Evolutionary conservation across 2,329 filamentous ascomycete species (phyloP).

Genomic region (Scortechinia acanthostroma): DNA sequence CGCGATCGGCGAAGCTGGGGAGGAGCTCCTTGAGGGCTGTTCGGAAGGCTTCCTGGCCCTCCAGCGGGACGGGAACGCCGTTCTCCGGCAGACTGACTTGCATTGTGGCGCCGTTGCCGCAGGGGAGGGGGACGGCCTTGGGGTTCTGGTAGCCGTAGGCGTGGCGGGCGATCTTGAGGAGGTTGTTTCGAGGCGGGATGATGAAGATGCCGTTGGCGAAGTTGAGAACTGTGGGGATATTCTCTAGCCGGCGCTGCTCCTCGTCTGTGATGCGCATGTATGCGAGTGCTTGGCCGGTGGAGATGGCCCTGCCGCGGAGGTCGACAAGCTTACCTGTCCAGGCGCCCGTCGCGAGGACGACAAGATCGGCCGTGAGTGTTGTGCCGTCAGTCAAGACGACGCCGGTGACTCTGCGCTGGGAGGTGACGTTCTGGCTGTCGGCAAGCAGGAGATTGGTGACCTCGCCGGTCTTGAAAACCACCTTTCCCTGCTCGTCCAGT

Average conservation of each 20-base stretch:
- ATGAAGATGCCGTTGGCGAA: conserved; percentile 67
- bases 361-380: conserved; percentile 57
- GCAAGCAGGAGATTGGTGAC: conserved; percentile 32
- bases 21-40: conserved; percentile 48
- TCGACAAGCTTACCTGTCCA: conserved; percentile 79
- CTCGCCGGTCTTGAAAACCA: conserved; percentile 43
- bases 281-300: conserved; percentile 75
- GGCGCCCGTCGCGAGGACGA: conserved; percentile 76
- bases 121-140: conserved; percentile 15
- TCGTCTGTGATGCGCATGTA: conserved; percentile 69
- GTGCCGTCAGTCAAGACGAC: conserved; percentile 42
- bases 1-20: conserved; percentile 42
- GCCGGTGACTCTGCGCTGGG: conserved; percentile 37
- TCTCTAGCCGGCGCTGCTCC: conserved; percentile 59
- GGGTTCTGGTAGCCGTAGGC: conserved; percentile 61
- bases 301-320: conserved; percentile 66
- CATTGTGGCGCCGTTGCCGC: conserved; percentile 5
- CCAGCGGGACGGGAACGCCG: conserved; percentile 39
- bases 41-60: conserved; percentile 56
- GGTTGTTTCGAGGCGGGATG: conserved; percentile 54
- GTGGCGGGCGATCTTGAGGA: conserved; percentile 68
- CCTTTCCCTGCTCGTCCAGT: conserved; percentile 44
- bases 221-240: conserved; percentile 69
- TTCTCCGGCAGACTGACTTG: conserved; percentile 6
- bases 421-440: conserved; percentile 23